These are phyloP conservation scores for Heritiera littoralis DNA, from an alignment of 345 rosid genomes.

Conservation along the genomic window DNA sequence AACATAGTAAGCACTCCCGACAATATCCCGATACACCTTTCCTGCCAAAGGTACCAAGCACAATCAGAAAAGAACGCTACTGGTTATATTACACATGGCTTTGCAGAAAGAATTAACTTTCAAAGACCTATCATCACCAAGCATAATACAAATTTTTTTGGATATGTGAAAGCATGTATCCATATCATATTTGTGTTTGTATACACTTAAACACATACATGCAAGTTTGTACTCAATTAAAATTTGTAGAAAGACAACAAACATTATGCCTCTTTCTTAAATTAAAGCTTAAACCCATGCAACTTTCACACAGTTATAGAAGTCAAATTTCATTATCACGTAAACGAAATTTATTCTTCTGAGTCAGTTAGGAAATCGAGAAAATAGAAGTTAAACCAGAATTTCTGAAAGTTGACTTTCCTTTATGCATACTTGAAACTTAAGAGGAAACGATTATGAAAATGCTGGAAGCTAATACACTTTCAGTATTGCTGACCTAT, in stretches of 20 bases:
- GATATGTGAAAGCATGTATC: not conserved
- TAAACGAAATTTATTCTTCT: not conserved
- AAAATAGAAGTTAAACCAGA: not conserved
- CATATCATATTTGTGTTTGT: not conserved
- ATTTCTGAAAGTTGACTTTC: not conserved
- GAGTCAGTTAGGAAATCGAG: not conserved
- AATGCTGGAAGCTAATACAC: not conserved
- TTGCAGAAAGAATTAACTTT: not conserved
- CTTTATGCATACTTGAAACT: not conserved
- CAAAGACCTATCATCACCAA: not conserved
- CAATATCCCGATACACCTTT: conserved; percentile 69
- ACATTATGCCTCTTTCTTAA: not conserved
- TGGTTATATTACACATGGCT: not conserved
- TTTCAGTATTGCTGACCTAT: not conserved
- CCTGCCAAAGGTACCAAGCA: conserved; percentile 40
- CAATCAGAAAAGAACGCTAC: not conserved
- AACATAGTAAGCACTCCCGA: conserved; percentile 88
- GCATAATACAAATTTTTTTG: not conserved
- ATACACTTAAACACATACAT: not conserved
- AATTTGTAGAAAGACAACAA: not conserved
- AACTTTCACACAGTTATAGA: not conserved
- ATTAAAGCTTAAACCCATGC: not conserved
- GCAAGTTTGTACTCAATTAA: not conserved
- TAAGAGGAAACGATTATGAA: not conserved
- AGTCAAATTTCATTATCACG: not conserved